Percentiles rank a stretch among this genome's conserved stretches.
Evolutionary conservation across 306 rosid genomes (phyloP).

Genomic region (Begonia masoniana): DNA sequence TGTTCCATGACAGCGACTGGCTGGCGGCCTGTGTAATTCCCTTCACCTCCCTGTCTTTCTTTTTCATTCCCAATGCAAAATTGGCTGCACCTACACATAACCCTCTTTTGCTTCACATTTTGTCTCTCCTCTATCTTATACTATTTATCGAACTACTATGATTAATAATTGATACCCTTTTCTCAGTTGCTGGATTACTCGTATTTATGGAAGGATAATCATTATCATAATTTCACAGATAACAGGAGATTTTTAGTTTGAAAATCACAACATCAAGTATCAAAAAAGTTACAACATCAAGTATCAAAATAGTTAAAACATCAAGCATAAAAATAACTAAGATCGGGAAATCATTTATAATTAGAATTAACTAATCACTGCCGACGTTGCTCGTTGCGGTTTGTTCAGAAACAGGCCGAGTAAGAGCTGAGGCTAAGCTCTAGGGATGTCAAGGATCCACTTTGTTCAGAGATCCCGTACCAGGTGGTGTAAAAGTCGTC

Average conservation of each 20-base stretch:
- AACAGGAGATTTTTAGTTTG: too few relatives aligned
- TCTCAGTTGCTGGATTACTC: too few relatives aligned
- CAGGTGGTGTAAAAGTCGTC: conserved; percentile 37
- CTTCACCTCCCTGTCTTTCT: conserved; percentile 4
- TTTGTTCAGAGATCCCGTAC: conserved; percentile 20
- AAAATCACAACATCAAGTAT: too few relatives aligned
- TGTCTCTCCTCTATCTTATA: neutral
- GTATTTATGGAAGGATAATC: too few relatives aligned
- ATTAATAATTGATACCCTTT: too few relatives aligned
- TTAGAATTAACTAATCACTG: too few relatives aligned
- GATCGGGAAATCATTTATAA: too few relatives aligned
- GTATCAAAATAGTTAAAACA: too few relatives aligned
- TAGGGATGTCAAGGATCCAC: conserved; percentile 52
- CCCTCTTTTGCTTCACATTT: neutral
- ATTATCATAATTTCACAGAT: too few relatives aligned
- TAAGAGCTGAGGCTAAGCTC: conserved; percentile 86
- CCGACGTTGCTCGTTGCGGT: conserved; percentile 10
- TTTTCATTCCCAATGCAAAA: neutral
- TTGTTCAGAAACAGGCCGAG: conserved; percentile 38
- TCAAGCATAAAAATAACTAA: too few relatives aligned
- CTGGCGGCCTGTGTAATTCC: neutral
- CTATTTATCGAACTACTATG: neutral
- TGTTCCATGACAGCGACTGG: conserved; percentile 19
- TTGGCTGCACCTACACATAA: neutral
- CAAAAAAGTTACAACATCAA: too few relatives aligned